phyloP scores from a whole-genome alignment of 2,329 filamentous ascomycete genomes.

The Aspergillus texensis region DNA sequence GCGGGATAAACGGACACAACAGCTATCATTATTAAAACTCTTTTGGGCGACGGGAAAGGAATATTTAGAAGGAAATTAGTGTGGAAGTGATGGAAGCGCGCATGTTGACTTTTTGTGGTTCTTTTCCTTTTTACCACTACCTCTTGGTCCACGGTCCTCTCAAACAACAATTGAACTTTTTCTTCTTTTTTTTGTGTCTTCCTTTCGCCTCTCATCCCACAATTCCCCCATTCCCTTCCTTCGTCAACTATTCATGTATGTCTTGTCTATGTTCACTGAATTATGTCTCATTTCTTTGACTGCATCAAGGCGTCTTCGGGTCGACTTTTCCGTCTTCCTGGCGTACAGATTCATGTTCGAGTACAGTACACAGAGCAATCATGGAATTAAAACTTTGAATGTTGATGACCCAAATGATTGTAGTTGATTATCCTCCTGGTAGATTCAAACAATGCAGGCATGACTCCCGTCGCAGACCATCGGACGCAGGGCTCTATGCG shows the following conservation, averaged over 20 bases:
- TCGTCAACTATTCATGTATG: conserved; percentile 10
- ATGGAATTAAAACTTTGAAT: conserved; percentile 3
- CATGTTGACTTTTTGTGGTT: conserved; percentile 5
- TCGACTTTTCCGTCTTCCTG: conserved; percentile 17
- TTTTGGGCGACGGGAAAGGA: conserved; percentile 7
- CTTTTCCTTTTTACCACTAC: conserved; percentile 15
- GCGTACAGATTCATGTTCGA: conserved; percentile 17
- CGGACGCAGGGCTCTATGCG: not conserved
- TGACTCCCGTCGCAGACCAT: too few relatives aligned
- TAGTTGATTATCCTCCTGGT: not conserved
- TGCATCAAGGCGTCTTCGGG: conserved; percentile 26
- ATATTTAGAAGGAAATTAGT: conserved; percentile 7
- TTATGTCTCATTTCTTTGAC: conserved; percentile 14
- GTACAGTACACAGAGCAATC: conserved; percentile 16
- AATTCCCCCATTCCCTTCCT: not conserved
- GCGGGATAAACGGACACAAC: conserved; percentile 12
- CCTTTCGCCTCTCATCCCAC: not conserved
- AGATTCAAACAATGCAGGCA: not conserved
- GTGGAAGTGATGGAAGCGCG: conserved; percentile 1
- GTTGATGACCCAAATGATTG: not conserved
- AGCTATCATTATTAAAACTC: conserved; percentile 9
- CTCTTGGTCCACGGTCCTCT: conserved; percentile 4
- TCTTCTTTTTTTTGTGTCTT: not conserved
- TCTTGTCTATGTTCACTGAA: conserved; percentile 4
- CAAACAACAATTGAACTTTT: conserved; percentile 4